Evolutionary conservation across 352 stramenopile genomes (phyloP), one percentile per base, ranked within the genome.

Genomic region (Halophytophthora batemanensis): DNA sequence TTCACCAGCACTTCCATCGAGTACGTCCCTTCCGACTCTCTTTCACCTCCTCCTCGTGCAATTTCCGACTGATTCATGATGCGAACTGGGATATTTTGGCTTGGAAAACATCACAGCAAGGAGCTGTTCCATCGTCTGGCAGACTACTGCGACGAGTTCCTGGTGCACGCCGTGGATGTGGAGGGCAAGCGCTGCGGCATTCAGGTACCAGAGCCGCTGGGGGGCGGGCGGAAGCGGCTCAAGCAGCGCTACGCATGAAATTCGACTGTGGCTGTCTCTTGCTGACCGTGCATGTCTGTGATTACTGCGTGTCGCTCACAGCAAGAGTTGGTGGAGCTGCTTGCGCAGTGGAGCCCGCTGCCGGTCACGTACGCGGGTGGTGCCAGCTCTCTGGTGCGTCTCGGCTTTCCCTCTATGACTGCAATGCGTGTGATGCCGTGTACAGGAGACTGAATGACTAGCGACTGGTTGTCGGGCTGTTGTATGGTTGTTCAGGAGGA

Each of bases 131-230:
- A 86, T 43, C 71, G 77, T 36, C 72, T 99, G 21, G 75, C 86
- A 11, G 66, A 74, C 23, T 98, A 98, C 63, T 99, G 96, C 59
- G 91, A 96, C 55, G 97, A 99, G 71, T 98, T 99, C 63, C 69
- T 99, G 25, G 96, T 99, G 1, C 97, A 99, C 69, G 97, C 95
- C 0, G 97, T 99, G 14, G 97, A 99, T 41, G 96, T 98, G 14
- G 97, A 99, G 80, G 96, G 96, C 46, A 97, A 96, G 66, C 80
- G 89, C 28, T 96, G 90, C 56, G 95, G 95, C 3, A 98, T 98
- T 49, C 78, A 98, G 68, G 82, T 92, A 50, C 17, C 25, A 36
- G 6, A 2, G 6, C 18, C 42, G 11, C 4, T 23, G 12, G 29
- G n/a, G 8, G 12, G n/a, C n/a, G n/a, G n/a, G n/a, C n/a, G n/a